Base-by-base conservation (phyloP, 1,139 yeast genomes). In the Blastobotrys raffinosifermentans region DNA sequence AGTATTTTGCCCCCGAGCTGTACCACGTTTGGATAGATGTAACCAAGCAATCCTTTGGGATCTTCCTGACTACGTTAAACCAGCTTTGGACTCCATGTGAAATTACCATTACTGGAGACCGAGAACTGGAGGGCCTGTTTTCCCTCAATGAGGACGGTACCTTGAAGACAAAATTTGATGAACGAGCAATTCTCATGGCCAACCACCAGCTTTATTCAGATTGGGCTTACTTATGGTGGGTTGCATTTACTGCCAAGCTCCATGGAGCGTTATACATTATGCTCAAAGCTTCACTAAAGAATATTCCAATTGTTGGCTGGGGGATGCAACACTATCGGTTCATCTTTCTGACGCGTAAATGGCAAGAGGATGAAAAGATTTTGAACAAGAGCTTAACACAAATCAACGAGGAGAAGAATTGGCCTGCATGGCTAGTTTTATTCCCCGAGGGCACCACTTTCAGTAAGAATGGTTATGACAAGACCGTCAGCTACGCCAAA, bases 371-470 rank as follows among this genome's bases (percentile, higher is more conserved):
- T 57, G 77, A 77, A 54, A 53, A 70, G 10, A 66, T 67, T 6
- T 68, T 89, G 65, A 67, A 76, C 20, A 70, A 73, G 37, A 75
- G 72, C 38, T 66, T 86, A 41, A 61, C 66, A 14, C 69, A 67
- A 22, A 66, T 82, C 17, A 80, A 75, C 39, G 29, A 44, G 6
- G 62, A 60, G 33, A 40, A 40, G 31, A 45, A 58, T 2, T 57
- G 58, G 56, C 69, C 71, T 3, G 54, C 62, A n/a, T 66, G 69
- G 69, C 46, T 91, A 38, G 61, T 89, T 19, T 59, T 91, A 22
- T 91, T 81, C 60, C 98, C 99, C 1, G 99, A 91, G 60, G 99
- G 99, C 2, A 91, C 99, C 0, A 93, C 87, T 37, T 66, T 84
- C 42, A 79, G 93, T 26, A 67, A 67, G 9, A 71, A 75, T 46